phyloP scores from a whole-genome alignment of 345 rosid species.

The Camelina hispida region DNA sequence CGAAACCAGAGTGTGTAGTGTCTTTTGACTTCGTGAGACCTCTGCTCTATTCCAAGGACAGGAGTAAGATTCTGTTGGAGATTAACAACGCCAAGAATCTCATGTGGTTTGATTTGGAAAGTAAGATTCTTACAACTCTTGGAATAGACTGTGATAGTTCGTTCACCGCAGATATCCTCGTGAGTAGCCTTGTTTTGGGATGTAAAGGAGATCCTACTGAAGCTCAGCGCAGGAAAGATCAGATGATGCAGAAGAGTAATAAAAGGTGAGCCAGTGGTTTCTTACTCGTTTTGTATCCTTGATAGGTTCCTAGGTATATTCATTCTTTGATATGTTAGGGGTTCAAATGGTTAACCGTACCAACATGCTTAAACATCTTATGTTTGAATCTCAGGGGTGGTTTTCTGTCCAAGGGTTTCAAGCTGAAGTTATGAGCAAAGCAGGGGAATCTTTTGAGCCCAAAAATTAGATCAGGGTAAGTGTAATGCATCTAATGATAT shows the following conservation, averaged over 20 bases:
- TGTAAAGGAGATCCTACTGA: constrained; percentile 24
- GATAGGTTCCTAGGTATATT: not conserved
- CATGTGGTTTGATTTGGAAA: constrained; percentile 53
- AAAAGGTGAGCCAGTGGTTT: constrained; percentile 39
- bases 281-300: not conserved
- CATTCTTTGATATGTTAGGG: too few relatives aligned
- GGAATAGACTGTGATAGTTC: constrained; percentile 36
- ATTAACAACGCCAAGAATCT: constrained; percentile 43
- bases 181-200: constrained; percentile 54
- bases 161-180: constrained; percentile 33
- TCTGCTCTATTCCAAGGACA: constrained; percentile 45
- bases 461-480: constrained; percentile 6
- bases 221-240: constrained; percentile 11
- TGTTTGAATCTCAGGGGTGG: constrained; percentile 13
- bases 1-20: constrained; percentile 16
- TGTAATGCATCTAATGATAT: constrained; percentile 5
- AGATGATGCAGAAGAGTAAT: constrained; percentile 8
- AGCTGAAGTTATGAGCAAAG: constrained; percentile 20
- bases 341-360: too few relatives aligned
- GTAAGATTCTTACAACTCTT: constrained; percentile 26
- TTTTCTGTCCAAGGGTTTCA: constrained; percentile 29
- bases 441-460: not conserved
- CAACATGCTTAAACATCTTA: not conserved
- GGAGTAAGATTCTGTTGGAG: constrained; percentile 50
- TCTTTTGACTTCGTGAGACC: constrained; percentile 45